Evolutionary conservation across 345 rosid genomes (phyloP).

Genomic region (Sonneratia alba): DNA sequence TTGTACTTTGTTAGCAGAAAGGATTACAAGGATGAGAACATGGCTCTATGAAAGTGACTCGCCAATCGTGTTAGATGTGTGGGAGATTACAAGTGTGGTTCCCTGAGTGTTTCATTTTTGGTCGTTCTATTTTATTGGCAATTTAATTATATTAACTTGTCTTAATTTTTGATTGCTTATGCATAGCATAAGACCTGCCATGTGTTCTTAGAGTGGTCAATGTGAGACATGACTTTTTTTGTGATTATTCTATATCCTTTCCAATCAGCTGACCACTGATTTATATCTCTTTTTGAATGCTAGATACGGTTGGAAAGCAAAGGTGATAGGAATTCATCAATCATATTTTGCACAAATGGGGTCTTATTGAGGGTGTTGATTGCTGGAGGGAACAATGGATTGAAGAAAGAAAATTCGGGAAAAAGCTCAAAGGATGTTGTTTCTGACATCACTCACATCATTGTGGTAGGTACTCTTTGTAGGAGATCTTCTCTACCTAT

Average conservation of each 20-base stretch:
- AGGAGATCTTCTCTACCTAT: not conserved
- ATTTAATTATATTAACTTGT: not conserved
- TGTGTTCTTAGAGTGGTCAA: not conserved
- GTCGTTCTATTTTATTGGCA: not conserved
- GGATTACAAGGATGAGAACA: not conserved
- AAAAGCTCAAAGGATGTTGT: slow-evolving; percentile 21
- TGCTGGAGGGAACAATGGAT: slow-evolving; percentile 33
- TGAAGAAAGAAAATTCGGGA: slow-evolving; percentile 19
- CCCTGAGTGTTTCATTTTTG: not conserved
- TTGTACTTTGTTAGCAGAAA: not conserved
- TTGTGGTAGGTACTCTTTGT: slow-evolving; percentile 54
- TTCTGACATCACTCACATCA: slow-evolving; percentile 75
- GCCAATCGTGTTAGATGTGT: not conserved
- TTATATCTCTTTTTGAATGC: slow-evolving; percentile 4
- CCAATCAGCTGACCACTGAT: slow-evolving; percentile 6
- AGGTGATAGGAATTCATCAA: slow-evolving; percentile 80
- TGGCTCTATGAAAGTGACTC: not conserved
- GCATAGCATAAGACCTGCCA: not conserved
- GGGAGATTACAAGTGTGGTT: not conserved
- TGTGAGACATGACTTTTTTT: not conserved
- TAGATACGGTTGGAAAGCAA: slow-evolving; percentile 87
- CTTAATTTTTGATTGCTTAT: not conserved
- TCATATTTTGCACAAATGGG: slow-evolving; percentile 95
- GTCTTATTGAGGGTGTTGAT: slow-evolving; percentile 73
- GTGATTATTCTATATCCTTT: not conserved